Evolutionary conservation across 306 rosid genomes (phyloP).

Genomic region (Malus fusca): DNA sequence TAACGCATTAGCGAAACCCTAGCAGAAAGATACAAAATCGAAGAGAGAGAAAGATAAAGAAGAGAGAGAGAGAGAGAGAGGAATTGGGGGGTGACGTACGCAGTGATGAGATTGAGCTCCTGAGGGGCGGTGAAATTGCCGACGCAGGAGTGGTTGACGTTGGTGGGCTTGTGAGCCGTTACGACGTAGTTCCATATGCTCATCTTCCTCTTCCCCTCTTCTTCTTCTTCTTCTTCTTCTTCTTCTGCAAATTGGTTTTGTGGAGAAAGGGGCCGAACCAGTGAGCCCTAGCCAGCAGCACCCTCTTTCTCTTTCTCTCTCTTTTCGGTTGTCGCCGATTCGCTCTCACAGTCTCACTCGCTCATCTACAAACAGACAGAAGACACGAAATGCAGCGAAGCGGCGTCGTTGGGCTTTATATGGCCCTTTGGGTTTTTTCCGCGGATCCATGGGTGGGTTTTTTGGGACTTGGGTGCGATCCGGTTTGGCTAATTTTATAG

Average conservation of each 20-base stretch:
- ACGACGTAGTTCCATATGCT: slow-evolving; percentile 97
- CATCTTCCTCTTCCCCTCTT: slow-evolving; percentile 32
- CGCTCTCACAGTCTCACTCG: background rate
- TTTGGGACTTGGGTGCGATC: no score
- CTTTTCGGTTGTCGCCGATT: background rate
- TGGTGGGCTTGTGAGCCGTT: slow-evolving; percentile 96
- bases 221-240: background rate
- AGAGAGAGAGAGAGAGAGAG: no score
- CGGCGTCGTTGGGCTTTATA: no score
- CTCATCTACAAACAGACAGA: background rate
- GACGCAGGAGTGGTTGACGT: slow-evolving; percentile 90
- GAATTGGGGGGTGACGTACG: slow-evolving; percentile 31
- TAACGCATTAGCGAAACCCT: slow-evolving; percentile 21
- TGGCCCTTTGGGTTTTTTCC: no score
- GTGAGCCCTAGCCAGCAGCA: background rate
- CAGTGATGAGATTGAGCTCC: slow-evolving; percentile 89
- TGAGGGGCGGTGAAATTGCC: slow-evolving; percentile 95
- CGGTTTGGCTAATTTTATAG: background rate
- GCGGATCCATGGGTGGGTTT: no score
- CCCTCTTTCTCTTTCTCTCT: background rate
- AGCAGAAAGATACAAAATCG: background rate
- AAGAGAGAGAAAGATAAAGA: background rate
- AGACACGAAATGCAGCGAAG: background rate
- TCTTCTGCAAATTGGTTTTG: background rate
- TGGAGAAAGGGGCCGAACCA: background rate